Base-by-base conservation (phyloP, 176 grass and related monocot genomes). In the Canna indica region DNA sequence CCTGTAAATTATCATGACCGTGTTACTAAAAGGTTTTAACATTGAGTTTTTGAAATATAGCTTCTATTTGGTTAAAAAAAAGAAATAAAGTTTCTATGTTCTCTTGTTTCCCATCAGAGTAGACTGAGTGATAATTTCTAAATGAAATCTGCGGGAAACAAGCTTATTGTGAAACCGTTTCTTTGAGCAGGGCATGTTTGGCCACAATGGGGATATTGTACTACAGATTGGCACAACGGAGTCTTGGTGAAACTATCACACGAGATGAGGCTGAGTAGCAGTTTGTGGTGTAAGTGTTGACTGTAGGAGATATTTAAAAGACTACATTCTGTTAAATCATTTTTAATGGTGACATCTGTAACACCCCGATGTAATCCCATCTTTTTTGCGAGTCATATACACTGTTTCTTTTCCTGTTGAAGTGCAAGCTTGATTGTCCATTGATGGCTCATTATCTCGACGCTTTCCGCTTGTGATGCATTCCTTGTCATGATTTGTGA, bases 191-290 rank as follows among this genome's bases (percentile, higher is more conserved):
- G 86, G 94, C 94, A 83, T 97, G 94, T 82, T 76, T 97, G 83
- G 80, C 79, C 71, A 97, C 94, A 1, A 97, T 97, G 94, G 89
- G 80, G 24, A 90, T 97, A 73, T 84, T 97, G 36, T 97, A 97
- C 80, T 97, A 97, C 75, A 84, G 82, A 57, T 85, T 97, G 89
- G 78, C 89, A 47, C 88, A 92, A 48, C 86, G 82, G 69, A 85
- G 82, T 83, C 74, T 97, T 73, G 88, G 79, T 80, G 86, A 90
- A 70, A 86, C 72, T 67, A 59, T 87, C n/a, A 34, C 56, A 52
- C 80, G 90, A 76, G 94, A 92, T 71, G 89, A 92, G 47, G 74
- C 84, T 74, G 80, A 87, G 80, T 70, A 70, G 68, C 42, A n/a
- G n/a, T n/a, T n/a, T n/a, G n/a, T n/a, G 20, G 20, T 54, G 20